These are phyloP conservation scores for Verticillium nubilum DNA, from an alignment of 2,329 filamentous ascomycete genomes.

Conservation along the genomic window DNA sequence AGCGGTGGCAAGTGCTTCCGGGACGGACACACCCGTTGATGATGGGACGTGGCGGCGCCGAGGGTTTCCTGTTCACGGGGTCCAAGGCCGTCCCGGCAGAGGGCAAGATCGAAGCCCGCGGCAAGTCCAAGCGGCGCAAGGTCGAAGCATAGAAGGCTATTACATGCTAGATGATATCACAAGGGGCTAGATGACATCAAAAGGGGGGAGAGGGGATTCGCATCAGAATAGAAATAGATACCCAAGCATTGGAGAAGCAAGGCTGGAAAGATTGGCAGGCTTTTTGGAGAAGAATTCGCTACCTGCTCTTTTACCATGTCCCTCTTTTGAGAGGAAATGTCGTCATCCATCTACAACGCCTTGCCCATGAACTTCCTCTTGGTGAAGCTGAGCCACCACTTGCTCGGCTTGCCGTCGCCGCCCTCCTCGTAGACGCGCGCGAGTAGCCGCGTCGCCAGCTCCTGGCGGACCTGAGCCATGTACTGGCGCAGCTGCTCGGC, in stretches of 20 bases:
- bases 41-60: conserved; percentile 80
- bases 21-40: conserved; percentile 91
- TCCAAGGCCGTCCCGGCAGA: conserved; percentile 75
- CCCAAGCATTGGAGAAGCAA: background rate
- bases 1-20: conserved; percentile 86
- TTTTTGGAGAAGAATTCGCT: background rate
- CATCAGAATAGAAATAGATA: background rate
- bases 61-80: conserved; percentile 85
- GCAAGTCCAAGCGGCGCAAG: conserved; percentile 70
- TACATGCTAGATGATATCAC: background rate
- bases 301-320: background rate
- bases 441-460: conserved; percentile 76
- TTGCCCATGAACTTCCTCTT: conserved; percentile 99
- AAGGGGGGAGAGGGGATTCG: background rate
- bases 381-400: conserved; percentile 98
- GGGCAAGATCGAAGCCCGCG: conserved; percentile 76
- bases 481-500: conserved; percentile 87
- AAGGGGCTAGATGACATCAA: background rate
- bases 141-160: conserved; percentile 25
- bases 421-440: conserved; percentile 80
- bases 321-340: background rate
- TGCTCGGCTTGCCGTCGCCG: conserved; percentile 61
- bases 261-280: background rate
- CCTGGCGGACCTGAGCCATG: conserved; percentile 87
- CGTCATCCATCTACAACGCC: conserved; percentile 50